Percentiles rank a stretch among this genome's conserved stretches.
Evolutionary conservation across 2,329 filamentous ascomycete genomes (phyloP).

Genomic region (Botrytis sinoallii): DNA sequence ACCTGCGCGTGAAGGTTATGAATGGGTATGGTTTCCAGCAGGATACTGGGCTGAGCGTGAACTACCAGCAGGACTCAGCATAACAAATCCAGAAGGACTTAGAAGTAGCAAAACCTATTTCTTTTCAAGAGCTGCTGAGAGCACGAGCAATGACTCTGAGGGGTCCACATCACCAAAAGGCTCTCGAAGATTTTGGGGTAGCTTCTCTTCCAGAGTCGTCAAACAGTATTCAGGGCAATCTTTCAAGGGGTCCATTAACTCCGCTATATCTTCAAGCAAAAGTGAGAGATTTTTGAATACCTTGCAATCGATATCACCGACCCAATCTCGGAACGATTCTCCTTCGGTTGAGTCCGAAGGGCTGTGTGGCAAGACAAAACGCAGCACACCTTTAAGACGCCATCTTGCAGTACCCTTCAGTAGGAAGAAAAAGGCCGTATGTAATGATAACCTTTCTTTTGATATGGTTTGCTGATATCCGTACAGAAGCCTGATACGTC

Average conservation of each 20-base stretch:
- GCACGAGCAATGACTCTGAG: background rate
- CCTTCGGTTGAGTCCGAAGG: constrained; percentile 23
- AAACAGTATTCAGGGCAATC: constrained; percentile 9
- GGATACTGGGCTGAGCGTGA: constrained; percentile 63
- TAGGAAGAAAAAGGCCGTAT: constrained; percentile 21
- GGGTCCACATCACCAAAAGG: constrained; percentile 16
- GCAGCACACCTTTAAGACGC: background rate
- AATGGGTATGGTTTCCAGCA: constrained; percentile 63
- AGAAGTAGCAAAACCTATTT: constrained; percentile 1
- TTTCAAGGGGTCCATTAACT: background rate
- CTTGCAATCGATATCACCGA: constrained; percentile 20
- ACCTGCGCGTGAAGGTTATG: constrained; percentile 51
- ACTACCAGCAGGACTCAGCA: constrained; percentile 21
- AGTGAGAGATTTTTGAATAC: constrained; percentile 12
- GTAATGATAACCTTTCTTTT: background rate
- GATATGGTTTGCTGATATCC: background rate
- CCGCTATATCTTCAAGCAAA: constrained; percentile 9
- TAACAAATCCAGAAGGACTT: background rate
- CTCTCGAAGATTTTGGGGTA: constrained; percentile 2
- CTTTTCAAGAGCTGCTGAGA: background rate
- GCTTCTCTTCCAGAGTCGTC: constrained; percentile 10
- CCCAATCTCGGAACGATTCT: constrained; percentile 18
- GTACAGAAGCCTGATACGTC: background rate
- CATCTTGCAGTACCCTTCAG: constrained; percentile 22
- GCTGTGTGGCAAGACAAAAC: constrained; percentile 31